Conservation (phyloP, 257 asterid species). For the Solanum bulbocastanum region DNA sequence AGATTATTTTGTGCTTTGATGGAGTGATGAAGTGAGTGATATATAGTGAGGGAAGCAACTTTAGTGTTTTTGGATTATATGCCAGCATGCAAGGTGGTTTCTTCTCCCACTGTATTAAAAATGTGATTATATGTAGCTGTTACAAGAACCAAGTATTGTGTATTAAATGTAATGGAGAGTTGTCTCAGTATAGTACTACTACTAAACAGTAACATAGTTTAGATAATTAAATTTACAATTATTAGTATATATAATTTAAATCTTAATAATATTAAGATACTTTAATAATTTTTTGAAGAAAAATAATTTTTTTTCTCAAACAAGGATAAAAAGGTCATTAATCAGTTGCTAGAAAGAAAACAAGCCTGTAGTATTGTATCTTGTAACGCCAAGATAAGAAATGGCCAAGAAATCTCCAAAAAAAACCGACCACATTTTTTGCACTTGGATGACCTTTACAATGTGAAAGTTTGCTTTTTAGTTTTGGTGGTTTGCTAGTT, state of each 20-base stretch:
- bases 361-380: neutral
- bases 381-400: neutral
- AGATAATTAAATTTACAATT: neutral
- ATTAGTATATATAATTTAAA: neutral
- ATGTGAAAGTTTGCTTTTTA: neutral
- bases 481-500: neutral
- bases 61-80: neutral
- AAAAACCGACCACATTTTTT: neutral
- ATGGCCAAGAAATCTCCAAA: neutral
- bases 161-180: neutral
- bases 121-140: neutral
- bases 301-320: neutral
- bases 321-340: neutral
- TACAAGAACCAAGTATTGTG: neutral
- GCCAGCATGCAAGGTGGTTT: neutral
- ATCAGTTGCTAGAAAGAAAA: neutral
- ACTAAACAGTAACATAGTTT: neutral
- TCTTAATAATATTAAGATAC: neutral
- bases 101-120: neutral
- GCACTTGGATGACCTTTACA: neutral
- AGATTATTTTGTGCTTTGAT: neutral
- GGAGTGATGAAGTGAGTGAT: neutral
- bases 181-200: neutral
- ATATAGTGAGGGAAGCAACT: neutral
- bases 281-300: neutral